phyloP scores from a whole-genome alignment of 352 stramenopile genomes.

The Pythium brachiatum region DNA sequence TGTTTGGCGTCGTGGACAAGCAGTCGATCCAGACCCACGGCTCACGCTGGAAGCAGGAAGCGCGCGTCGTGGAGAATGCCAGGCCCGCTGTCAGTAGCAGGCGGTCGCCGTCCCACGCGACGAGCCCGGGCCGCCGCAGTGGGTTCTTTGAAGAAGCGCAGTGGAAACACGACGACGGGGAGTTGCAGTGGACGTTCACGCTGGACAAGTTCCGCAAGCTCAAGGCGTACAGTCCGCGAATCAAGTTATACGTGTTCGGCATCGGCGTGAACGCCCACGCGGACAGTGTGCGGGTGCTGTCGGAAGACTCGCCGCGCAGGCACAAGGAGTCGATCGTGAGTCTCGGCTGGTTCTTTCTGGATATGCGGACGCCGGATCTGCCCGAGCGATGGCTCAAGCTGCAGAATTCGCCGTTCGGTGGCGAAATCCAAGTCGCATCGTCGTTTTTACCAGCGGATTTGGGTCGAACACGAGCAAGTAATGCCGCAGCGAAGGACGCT shows the following conservation, averaged over 20 bases:
- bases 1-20: constrained; percentile 57
- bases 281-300: constrained; percentile 16
- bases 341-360: constrained; percentile 82
- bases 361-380: constrained; percentile 73
- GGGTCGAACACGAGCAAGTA: background rate
- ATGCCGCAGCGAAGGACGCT: background rate
- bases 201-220: constrained; percentile 61
- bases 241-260: constrained; percentile 75
- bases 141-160: constrained; percentile 54
- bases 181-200: constrained; percentile 55
- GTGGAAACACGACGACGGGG: constrained; percentile 46
- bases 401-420: constrained; percentile 65
- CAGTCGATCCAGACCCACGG: constrained; percentile 48
- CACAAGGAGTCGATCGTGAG: constrained; percentile 42
- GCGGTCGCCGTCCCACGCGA: background rate
- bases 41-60: constrained; percentile 51
- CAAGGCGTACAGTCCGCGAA: constrained; percentile 58
- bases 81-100: background rate
- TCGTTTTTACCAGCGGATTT: constrained; percentile 29
- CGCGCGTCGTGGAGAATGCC: constrained; percentile 8
- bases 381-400: constrained; percentile 69
- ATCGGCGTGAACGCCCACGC: constrained; percentile 33
- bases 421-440: constrained; percentile 62
- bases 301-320: constrained; percentile 18
- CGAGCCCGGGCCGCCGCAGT: constrained; percentile 26